A percentile compares a stretch with the other conserved stretches of the same genome.
Evolutionary conservation across 1,284 basidiomycete species (phyloP).

Genomic region (Athelia psychrophila): DNA sequence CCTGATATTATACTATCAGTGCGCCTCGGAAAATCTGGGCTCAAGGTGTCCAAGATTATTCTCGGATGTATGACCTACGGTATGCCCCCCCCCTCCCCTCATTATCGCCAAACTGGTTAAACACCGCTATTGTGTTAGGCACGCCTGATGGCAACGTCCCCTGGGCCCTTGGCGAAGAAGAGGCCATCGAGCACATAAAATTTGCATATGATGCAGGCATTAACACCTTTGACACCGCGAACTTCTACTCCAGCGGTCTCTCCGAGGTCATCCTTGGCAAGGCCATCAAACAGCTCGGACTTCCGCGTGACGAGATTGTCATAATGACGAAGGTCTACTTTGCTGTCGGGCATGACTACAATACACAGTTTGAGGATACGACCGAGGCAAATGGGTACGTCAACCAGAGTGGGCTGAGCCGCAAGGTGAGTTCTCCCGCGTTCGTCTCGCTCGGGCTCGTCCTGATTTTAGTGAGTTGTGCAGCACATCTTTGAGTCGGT

Average conservation of each 20-base stretch:
- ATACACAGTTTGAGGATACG: background rate
- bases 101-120: background rate
- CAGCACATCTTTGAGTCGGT: constrained; percentile 44
- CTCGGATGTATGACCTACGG: background rate
- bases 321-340: constrained; percentile 49
- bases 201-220: constrained; percentile 33
- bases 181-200: constrained; percentile 34
- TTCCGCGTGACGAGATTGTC: constrained; percentile 55
- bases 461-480: background rate
- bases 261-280: constrained; percentile 57
- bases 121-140: no score
- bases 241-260: constrained; percentile 45
- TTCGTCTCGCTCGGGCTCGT: background rate
- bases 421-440: constrained; percentile 22
- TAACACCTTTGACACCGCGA: constrained; percentile 41
- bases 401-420: constrained; percentile 35
- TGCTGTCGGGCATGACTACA: constrained; percentile 2
- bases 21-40: constrained; percentile 2
- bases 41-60: constrained; percentile 2
- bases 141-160: constrained; percentile 23
- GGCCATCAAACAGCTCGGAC: constrained; percentile 50
- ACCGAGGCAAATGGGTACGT: constrained; percentile 26
- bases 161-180: constrained; percentile 41
- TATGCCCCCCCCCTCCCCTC: constrained; percentile 5
- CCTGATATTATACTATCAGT: no score